Evolutionary conservation across 228 moss, liverwort and hornwort genomes (phyloP).

Genomic region (Sphagnum fallax): DNA sequence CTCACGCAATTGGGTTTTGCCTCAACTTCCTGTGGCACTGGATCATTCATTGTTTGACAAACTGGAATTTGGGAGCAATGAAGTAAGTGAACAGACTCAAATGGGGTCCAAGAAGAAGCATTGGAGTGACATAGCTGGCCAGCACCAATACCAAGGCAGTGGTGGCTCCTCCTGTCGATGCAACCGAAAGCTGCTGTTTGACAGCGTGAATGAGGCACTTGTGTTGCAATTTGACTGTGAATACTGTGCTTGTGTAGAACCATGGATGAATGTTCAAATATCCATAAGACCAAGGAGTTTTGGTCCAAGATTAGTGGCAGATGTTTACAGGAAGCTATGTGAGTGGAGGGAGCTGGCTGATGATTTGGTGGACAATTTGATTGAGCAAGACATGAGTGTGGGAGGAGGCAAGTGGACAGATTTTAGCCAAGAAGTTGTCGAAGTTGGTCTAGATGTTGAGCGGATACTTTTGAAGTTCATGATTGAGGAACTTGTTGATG

Average conservation of each 20-base stretch:
- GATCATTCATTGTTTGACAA: constrained; percentile 38
- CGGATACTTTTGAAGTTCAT: constrained; percentile 24
- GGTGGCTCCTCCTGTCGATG: constrained; percentile 36
- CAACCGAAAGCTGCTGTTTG: constrained; percentile 49
- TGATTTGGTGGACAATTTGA: constrained; percentile 25
- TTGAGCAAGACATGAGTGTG: constrained; percentile 38
- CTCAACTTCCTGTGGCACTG: constrained; percentile 20
- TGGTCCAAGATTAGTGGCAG: constrained; percentile 38
- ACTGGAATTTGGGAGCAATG: constrained; percentile 21
- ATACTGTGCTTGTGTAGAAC: constrained; percentile 18
- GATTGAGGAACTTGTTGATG: constrained; percentile 31
- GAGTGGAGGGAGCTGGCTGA: constrained; percentile 43
- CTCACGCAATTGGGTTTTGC: constrained; percentile 40
- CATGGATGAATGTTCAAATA: neutral
- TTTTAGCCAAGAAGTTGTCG: constrained; percentile 26
- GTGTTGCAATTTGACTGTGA: constrained; percentile 18
- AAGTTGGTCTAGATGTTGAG: constrained; percentile 28
- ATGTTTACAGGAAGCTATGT: constrained; percentile 39
- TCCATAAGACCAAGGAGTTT: constrained; percentile 9
- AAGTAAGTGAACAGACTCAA: neutral
- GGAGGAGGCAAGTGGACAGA: constrained; percentile 38
- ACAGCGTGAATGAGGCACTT: constrained; percentile 42
- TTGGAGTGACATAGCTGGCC: too few species aligned
- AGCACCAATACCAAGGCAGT: too few species aligned
- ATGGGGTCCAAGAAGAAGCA: constrained; percentile 3